A percentile compares a stretch with the other conserved stretches of the same genome.
These are phyloP conservation scores for Suhomyces faveliae DNA, from an alignment of 805 yeast genomes.

Conservation along the genomic window DNA sequence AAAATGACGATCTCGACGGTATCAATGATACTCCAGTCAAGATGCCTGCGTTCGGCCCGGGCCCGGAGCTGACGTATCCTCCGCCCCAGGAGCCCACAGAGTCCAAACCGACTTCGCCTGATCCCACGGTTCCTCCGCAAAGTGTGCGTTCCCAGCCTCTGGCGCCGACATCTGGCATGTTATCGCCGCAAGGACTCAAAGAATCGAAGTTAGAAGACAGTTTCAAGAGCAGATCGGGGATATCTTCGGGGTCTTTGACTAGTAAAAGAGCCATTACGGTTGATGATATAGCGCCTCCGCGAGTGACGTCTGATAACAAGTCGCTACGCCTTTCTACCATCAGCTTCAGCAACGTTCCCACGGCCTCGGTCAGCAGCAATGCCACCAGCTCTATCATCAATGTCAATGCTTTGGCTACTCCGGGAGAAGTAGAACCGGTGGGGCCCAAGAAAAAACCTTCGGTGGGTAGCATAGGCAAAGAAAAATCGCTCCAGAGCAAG, in stretches of 20 bases:
- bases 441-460: slow-evolving; percentile 4
- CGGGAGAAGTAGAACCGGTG: neutral
- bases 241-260: neutral
- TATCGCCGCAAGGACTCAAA: neutral
- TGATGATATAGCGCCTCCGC: slow-evolving; percentile 15
- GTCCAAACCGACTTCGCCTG: neutral
- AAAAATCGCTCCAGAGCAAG: slow-evolving; percentile 26
- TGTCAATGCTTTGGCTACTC: slow-evolving; percentile 28
- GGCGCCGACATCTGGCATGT: neutral
- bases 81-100: neutral
- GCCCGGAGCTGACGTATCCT: too few relatives aligned
- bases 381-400: slow-evolving; percentile 35
- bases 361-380: slow-evolving; percentile 21
- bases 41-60: neutral
- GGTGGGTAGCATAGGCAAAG: neutral
- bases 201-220: neutral
- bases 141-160: neutral
- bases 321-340: slow-evolving; percentile 31
- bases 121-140: neutral
- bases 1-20: neutral
- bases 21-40: slow-evolving; percentile 1
- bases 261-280: neutral
- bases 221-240: neutral
- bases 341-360: slow-evolving; percentile 18
- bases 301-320: slow-evolving; percentile 38